A percentile compares a stretch with the other conserved stretches of the same genome.
Conservation (phyloP, 345 rosid genomes). For the Pugionium dolabratum region DNA sequence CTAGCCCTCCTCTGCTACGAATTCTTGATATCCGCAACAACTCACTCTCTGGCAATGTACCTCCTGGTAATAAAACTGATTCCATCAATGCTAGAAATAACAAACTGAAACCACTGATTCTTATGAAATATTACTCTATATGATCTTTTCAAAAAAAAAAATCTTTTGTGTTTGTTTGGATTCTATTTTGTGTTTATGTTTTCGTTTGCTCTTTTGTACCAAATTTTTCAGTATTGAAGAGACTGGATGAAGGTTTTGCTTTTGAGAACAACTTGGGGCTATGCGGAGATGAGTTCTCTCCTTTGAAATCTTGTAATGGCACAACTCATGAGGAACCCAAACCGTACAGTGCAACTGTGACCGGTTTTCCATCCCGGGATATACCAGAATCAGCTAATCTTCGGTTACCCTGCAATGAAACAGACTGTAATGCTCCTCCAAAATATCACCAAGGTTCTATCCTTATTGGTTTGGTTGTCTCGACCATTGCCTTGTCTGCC, state of each 20-base stretch:
- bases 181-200: slow-evolving; percentile 20
- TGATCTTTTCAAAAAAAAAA: neutral
- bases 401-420: slow-evolving; percentile 55
- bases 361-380: slow-evolving; percentile 48
- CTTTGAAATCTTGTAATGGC: slow-evolving; percentile 58
- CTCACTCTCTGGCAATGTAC: slow-evolving; percentile 82
- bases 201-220: neutral
- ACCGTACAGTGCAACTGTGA: slow-evolving; percentile 51
- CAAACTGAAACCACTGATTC: neutral
- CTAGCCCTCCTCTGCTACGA: slow-evolving; percentile 63
- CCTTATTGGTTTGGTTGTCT: slow-evolving; percentile 57
- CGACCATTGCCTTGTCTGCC: slow-evolving; percentile 49
- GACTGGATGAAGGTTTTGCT: slow-evolving; percentile 65
- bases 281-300: slow-evolving; percentile 67
- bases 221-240: slow-evolving; percentile 55
- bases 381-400: slow-evolving; percentile 82
- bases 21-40: slow-evolving; percentile 78
- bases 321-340: slow-evolving; percentile 50
- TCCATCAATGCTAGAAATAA: slow-evolving; percentile 15
- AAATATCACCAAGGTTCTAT: slow-evolving; percentile 51
- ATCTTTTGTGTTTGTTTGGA: neutral
- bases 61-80: slow-evolving; percentile 55
- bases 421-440: slow-evolving; percentile 48
- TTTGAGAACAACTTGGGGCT: slow-evolving; percentile 66
- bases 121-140: neutral